Base-by-base conservation (phyloP, 495 filamentous ascomycete species). In the Xylaria bambusicola region DNA sequence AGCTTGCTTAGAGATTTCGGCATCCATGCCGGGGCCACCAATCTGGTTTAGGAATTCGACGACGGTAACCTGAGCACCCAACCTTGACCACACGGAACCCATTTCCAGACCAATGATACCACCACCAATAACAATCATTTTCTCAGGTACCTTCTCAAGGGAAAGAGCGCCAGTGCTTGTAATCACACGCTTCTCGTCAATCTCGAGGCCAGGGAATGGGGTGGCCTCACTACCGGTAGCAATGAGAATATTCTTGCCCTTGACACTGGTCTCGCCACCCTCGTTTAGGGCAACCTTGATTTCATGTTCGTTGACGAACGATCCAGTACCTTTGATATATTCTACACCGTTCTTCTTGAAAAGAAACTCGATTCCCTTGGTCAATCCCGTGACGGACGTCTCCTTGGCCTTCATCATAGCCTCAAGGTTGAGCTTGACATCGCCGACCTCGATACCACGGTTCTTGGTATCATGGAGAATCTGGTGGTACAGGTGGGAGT, bases 371-470 rank as follows among this genome's bases (percentile, higher is more conserved):
- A 98, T 87, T 75, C 94, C 94, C 82, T 97, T 97, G 62, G 94
- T 98, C 64, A 98, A 76, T 45, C 93, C 86, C 31, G 81, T 79
- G 61, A 98, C 94, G 48, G 95, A 95, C 33, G 84, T 85, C 42
- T 97, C 91, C 80, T 98, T 98, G 41, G 94, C 93, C 80, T 96
- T 93, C 92, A 98, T 95, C 87, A 98, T 91, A 72, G 94, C 87
- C 66, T 78, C 75, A 29, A 98, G 81, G 83, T 98, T 96, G 73
- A 98, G 88, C 75, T 94, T 94, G 68, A 98, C 93, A 79, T 95
- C 90, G 66, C 89, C 90, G 66, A 98, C 94, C 61, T 80, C 77
- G 75, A 98, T 98, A 73, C 94, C 94, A 72, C 94, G 92, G 75
- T 89, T 87, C 81, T 98, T 97, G 52, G 89, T 91, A 80, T 98